A percentile compares a stretch with the other conserved stretches of the same genome.
phyloP scores from a whole-genome alignment of 73 alveolate genomes.

The Breviolum minutum region DNA sequence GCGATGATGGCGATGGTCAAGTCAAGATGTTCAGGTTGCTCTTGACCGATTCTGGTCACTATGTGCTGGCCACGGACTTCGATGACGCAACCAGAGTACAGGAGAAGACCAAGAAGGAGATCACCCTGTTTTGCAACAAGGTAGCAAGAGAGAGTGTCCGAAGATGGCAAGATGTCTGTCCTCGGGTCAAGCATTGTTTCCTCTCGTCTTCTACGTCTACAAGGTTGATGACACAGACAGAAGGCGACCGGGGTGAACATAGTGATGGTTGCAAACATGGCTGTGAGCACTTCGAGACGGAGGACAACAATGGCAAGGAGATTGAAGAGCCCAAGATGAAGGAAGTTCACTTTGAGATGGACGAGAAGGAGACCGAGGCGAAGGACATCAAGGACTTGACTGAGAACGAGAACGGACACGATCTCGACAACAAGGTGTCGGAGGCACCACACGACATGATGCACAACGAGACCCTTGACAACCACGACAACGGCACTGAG shows the following conservation, averaged over 20 bases:
- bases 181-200: background rate
- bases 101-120: background rate
- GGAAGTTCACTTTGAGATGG: background rate
- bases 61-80: background rate
- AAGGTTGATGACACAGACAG: background rate
- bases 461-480: background rate
- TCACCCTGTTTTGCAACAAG: no score
- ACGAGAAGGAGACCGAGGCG: background rate
- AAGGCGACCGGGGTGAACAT: background rate
- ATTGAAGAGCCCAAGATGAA: background rate
- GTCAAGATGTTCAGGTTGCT: background rate
- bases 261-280: background rate
- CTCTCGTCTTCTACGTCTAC: background rate
- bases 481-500: background rate
- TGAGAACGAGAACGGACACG: background rate
- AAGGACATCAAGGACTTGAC: background rate
- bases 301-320: background rate
- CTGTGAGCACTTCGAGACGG: background rate
- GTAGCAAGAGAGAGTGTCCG: background rate
- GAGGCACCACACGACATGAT: background rate
- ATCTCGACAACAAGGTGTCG: background rate
- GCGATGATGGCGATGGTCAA: background rate
- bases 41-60: constrained; percentile 37
- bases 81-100: background rate
- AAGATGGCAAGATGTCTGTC: background rate